Conservation (phyloP, 805 yeast genomes). For the Spathaspora sp. region DNA sequence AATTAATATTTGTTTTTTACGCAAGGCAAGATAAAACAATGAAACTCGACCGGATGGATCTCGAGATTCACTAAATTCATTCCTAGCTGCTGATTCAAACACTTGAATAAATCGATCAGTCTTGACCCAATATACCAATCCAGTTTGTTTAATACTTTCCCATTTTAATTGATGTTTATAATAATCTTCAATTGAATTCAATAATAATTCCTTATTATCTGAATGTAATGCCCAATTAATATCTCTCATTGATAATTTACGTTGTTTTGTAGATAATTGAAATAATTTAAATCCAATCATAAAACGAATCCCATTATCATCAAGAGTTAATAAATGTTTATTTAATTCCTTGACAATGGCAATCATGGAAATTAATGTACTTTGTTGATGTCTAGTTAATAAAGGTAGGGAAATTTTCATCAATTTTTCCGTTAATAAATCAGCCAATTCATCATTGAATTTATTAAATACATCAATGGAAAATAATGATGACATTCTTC, state of each 20-base stretch:
- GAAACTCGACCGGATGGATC: constrained; percentile 73
- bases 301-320: constrained; percentile 67
- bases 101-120: constrained; percentile 24
- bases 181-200: constrained; percentile 45
- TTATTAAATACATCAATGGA: constrained; percentile 22
- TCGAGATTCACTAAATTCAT: constrained; percentile 56
- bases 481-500: constrained; percentile 3
- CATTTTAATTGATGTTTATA: constrained; percentile 50
- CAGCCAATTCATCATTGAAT: constrained; percentile 43
- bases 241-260: constrained; percentile 69
- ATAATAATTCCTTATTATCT: constrained; percentile 65
- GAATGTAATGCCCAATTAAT: constrained; percentile 85
- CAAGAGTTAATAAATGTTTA: constrained; percentile 42
- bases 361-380: constrained; percentile 68
- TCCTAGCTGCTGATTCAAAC: constrained; percentile 69
- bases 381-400: constrained; percentile 87
- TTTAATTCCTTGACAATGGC: constrained; percentile 59
- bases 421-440: constrained; percentile 54
- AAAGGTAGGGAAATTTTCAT: constrained; percentile 69
- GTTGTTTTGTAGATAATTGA: constrained; percentile 47
- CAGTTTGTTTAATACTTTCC: constrained; percentile 55
- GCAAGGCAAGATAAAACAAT: constrained; percentile 72
- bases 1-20: constrained; percentile 68
- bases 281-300: constrained; percentile 68
- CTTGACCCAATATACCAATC: constrained; percentile 69